These are phyloP conservation scores for Boletus reticulatus DNA, from an alignment of 768 basidiomycete genomes.

Conservation along the genomic window DNA sequence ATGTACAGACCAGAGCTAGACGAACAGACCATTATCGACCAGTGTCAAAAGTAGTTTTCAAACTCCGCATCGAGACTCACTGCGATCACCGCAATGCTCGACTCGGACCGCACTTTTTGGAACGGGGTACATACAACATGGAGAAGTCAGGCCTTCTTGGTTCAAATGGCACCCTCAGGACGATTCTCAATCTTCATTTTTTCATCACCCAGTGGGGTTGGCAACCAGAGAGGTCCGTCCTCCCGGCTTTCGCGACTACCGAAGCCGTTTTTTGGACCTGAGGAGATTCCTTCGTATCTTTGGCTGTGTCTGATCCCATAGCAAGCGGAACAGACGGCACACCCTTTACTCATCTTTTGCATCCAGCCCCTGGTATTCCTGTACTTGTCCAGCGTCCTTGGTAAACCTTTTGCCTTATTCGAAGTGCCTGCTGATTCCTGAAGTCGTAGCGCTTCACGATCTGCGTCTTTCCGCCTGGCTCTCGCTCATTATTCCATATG, in stretches of 20 bases:
- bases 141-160: constrained; percentile 27
- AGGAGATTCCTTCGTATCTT: constrained; percentile 6
- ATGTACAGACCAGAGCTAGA: constrained; percentile 1
- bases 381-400: constrained; percentile 31
- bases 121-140: constrained; percentile 40
- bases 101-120: constrained; percentile 24
- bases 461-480: constrained; percentile 17
- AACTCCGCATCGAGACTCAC: constrained; percentile 24
- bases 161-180: neutral
- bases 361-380: constrained; percentile 33
- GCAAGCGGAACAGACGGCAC: constrained; percentile 11
- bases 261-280: constrained; percentile 24
- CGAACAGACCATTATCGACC: constrained; percentile 27
- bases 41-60: constrained; percentile 21
- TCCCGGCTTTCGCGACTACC: constrained; percentile 32
- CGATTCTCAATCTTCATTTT: constrained; percentile 26
- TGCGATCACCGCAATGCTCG: neutral
- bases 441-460: constrained; percentile 8
- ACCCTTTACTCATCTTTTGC: constrained; percentile 24
- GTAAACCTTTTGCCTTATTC: constrained; percentile 17
- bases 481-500: constrained; percentile 37
- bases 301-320: constrained; percentile 2
- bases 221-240: constrained; percentile 33
- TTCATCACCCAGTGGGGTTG: constrained; percentile 38
- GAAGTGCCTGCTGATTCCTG: neutral